phyloP scores from a whole-genome alignment of 208 protist species.

The Herpetomonas tarakana region DNA sequence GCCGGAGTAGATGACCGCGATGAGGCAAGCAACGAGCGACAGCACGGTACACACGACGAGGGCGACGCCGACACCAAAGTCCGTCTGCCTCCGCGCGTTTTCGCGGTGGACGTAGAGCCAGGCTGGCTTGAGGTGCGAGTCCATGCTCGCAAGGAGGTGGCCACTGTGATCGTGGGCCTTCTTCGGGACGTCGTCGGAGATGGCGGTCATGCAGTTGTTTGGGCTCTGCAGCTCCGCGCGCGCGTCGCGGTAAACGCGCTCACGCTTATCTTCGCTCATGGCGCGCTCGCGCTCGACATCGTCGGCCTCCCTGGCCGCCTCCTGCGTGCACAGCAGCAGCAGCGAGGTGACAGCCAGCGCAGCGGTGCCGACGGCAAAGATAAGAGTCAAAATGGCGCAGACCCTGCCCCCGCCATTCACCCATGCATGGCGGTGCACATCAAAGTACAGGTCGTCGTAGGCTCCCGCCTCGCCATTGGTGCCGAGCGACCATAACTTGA shows the following conservation, averaged over 20 bases:
- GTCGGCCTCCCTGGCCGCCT: neutral
- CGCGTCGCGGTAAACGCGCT: neutral
- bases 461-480: neutral
- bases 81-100: neutral
- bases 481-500: neutral
- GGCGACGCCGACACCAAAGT: neutral
- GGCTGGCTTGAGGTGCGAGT: neutral
- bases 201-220: neutral
- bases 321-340: neutral
- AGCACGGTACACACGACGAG: neutral
- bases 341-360: neutral
- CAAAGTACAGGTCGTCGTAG: neutral
- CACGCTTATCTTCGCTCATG: neutral
- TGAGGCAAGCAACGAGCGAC: neutral
- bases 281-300: neutral
- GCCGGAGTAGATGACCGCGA: neutral
- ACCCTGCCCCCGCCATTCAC: neutral
- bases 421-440: neutral
- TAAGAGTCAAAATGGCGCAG: neutral
- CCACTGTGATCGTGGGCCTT: neutral
- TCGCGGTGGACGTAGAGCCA: neutral
- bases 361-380: neutral
- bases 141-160: neutral
- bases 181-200: neutral
- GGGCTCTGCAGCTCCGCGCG: neutral